Base-by-base conservation (phyloP, 306 rosid species). In the Castanea crenata region DNA sequence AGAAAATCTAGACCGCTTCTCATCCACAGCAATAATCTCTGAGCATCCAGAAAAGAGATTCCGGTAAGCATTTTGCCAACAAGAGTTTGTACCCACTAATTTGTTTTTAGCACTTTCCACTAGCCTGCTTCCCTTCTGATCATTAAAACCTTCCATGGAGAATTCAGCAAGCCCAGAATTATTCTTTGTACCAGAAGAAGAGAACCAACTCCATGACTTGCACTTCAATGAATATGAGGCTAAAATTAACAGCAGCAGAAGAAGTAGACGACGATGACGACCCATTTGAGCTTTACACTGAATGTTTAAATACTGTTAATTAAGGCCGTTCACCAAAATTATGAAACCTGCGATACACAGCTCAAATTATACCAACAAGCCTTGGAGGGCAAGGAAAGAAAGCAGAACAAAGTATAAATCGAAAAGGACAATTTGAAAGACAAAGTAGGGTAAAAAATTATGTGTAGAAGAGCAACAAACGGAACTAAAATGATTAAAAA, bases 11-110 rank as follows among this genome's bases (percentile, higher is more conserved):
- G 96, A 88, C 62, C 94, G 79, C 52, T 87, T 92, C 74, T 91
- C 97, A 35, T 89, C 89, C 4, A 65, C 80, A 0, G 94, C 92
- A 69, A 87, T 76, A 58, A 91, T 88, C 80, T 91, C 92, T 0
- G 93, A 86, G 77, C 98, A 94, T 12, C 96, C 91, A 0, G 90
- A 79, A 71, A 94, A 94, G 69, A 92, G 87, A 79, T 89, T 84
- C 20, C 63, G 61, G 64, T 92, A 91, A 73, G 97, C 97, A 38
- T 75, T 85, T 78, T 87, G 89, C 97, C 97, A 94, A 76, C 98
- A 92, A 34, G 85, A 73, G 61, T 90, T 85, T 29, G 94, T 74
- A 10, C 84, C 71, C 19, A 71, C 77, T 91, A 91, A 74, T 62
- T 88, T 87, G 12, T 71, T 85, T 76, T 83, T 84, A 2, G 96